Base-by-base conservation (phyloP, 768 basidiomycete species). In the Collybiopsis luxurians region DNA sequence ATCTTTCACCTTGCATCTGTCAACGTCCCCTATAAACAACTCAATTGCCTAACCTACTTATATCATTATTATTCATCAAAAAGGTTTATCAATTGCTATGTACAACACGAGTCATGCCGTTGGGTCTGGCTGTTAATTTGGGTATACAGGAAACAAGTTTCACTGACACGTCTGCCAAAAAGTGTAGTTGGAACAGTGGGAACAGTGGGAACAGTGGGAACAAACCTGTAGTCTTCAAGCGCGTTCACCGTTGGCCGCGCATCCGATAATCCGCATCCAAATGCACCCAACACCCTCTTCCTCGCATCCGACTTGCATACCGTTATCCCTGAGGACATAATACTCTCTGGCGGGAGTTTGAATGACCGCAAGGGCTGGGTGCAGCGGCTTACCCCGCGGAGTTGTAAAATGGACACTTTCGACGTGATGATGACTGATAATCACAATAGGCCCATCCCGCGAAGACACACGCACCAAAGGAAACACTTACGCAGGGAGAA, bases 231-330 rank as follows among this genome's bases (percentile, higher is more conserved):
- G n/a, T n/a, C 23, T 21, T 39, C 23, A 51, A 51, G 36, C 50
- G 15, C 50, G 50, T 51, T 60, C 56, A 26, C 60, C 60, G 27
- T 46, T 50, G 5, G 23, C 43, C 2, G 30, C 61, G 58, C 88
- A 89, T 1, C 74, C 71, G 11, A 91, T 53, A 39, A 89, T 63
- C 48, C 73, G 60, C 75, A 77, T 84, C 89, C 89, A 92, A 10
- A 85, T 73, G 3, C 63, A 57, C 6, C 79, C 78, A 24, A 91
- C 74, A 0, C 88, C 89, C 6, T 88, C 87, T 62, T 92, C 89
- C 67, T 92, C 90, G 44, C 75, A 76, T 6, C 90, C 90, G 13
- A 92, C 76, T 61, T 87, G 82, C 82, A 89, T 84, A 15, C 90
- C 90, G 54, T 88, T 91, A 57, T 90, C 87, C 54, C 77, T 80